Evolutionary conservation across 208 protist genomes (phyloP).

Genomic region (Wallacemonas collosoma): DNA sequence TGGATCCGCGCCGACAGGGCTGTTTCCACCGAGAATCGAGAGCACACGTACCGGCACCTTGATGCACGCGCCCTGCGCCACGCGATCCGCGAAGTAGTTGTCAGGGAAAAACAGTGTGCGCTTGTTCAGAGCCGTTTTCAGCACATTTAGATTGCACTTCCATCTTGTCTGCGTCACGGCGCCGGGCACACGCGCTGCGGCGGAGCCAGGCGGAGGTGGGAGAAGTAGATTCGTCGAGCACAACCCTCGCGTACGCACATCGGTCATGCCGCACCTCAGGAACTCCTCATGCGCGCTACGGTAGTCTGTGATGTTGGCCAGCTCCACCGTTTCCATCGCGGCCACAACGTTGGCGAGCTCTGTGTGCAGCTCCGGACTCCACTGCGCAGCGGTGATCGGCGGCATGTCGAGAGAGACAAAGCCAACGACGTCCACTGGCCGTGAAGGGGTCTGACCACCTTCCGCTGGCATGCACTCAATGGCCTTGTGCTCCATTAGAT

Average conservation of each 20-base stretch:
- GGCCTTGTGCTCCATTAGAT: conserved; percentile 40
- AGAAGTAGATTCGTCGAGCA: conserved; percentile 59
- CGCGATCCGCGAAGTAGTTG: conserved; percentile 19
- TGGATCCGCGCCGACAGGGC: conserved; percentile 38
- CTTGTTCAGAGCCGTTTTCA: conserved; percentile 36
- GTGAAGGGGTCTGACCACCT: neutral
- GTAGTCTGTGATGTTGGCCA: conserved; percentile 37
- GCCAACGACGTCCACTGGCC: conserved; percentile 17
- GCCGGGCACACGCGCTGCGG: conserved; percentile 5
- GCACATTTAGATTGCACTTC: conserved; percentile 57
- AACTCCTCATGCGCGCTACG: conserved; percentile 61
- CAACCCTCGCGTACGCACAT: conserved; percentile 44
- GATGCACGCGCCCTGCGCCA: conserved; percentile 1
- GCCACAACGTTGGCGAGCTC: conserved; percentile 41
- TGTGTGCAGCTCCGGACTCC: conserved; percentile 25
- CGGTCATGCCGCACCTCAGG: conserved; percentile 39
- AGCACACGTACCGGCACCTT: conserved; percentile 34
- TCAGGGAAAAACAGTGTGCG: conserved; percentile 46
- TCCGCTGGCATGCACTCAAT: neutral
- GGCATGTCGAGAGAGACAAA: conserved; percentile 66
- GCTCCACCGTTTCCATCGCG: conserved; percentile 43
- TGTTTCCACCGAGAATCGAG: conserved; percentile 51
- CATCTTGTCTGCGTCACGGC: conserved; percentile 24
- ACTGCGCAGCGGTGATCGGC: conserved; percentile 33
- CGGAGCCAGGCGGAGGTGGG: conserved; percentile 16